Evolutionary conservation across 2,329 filamentous ascomycete genomes (phyloP), one percentile per base, ranked within the genome.

Genomic region (Penicillium sp.): DNA sequence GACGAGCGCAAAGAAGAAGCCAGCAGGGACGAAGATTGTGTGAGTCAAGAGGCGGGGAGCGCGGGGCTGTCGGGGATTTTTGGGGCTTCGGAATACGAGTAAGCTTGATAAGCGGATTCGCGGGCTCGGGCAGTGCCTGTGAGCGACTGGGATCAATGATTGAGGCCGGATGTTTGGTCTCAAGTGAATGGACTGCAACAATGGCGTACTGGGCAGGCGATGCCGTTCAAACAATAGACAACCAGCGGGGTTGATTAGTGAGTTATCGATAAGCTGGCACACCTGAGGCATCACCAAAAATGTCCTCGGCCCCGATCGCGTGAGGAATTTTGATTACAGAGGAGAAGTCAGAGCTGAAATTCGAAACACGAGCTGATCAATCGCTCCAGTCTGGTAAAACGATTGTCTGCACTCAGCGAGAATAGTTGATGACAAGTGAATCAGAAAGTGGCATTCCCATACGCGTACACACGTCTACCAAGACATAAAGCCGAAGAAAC

Each of bases 231-330:
- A 42, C 19, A 22, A 22, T 25, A 33, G 25, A 53, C 16, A 35
- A 53, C 38, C 52, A 22, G 55, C 52, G 19, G 53, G 55, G 51
- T 62, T 60, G 16, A 6, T 30, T 30, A 19, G 25, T 62, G 65
- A 64, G 58, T 58, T 61, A 63, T 60, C 59, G 64, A 63, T 63
- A 63, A 63, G 61, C 53, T 48, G 19, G 14, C 19, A 35, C 37
- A 52, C 58, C 58, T 56, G 37, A 60, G 58, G 58, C 58, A 60
- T 37, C 46, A 19, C 33, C 38, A 35, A 57, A 37, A 28, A 19
- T 30, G 35, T 37, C 35, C 57, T 43, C 38, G 8, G n/a, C 6
- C 14, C 25, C 25, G 25, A 37, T 35, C 8, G n/a, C 13, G n/a
- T 52, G 49, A n/a, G 6, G 49, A 38, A 11, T 22, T 10, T 49